A percentile compares a stretch with the other conserved stretches of the same genome.
Conservation (phyloP, 2,329 filamentous ascomycete species). For the Beauveria sp. region DNA sequence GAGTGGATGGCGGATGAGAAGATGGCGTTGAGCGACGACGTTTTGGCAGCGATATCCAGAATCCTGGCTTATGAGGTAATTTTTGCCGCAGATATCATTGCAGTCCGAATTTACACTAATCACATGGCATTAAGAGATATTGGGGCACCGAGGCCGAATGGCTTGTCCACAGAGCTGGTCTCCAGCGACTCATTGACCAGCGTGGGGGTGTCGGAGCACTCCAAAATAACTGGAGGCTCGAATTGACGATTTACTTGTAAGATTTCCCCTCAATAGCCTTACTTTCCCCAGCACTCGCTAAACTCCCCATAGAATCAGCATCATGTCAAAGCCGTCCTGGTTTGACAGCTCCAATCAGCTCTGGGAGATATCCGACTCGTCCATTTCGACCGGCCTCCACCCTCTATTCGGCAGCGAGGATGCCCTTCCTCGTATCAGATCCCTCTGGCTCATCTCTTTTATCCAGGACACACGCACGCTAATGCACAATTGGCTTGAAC, state of each 20-base stretch:
- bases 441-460: conserved; percentile 5
- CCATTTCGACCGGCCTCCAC: not conserved
- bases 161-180: not conserved
- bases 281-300: no score
- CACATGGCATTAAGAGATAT: not conserved
- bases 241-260: not conserved
- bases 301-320: not conserved
- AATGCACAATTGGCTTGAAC: conserved; percentile 2
- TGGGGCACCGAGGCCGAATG: conserved; percentile 9
- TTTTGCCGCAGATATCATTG: not conserved
- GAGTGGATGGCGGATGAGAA: conserved; percentile 24
- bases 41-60: not conserved
- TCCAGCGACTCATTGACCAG: not conserved
- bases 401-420: not conserved
- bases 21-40: conserved; percentile 25
- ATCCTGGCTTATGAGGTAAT: not conserved
- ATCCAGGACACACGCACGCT: conserved; percentile 7
- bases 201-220: not conserved
- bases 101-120: not conserved
- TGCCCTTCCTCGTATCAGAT: not conserved
- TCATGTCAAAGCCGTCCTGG: conserved; percentile 4
- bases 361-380: not conserved
- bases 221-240: conserved; percentile 4
- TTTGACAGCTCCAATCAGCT: conserved; percentile 8
- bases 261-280: not conserved